Base-by-base conservation (phyloP, 495 filamentous ascomycete genomes). In the Penicillium cosmopolitanum region DNA sequence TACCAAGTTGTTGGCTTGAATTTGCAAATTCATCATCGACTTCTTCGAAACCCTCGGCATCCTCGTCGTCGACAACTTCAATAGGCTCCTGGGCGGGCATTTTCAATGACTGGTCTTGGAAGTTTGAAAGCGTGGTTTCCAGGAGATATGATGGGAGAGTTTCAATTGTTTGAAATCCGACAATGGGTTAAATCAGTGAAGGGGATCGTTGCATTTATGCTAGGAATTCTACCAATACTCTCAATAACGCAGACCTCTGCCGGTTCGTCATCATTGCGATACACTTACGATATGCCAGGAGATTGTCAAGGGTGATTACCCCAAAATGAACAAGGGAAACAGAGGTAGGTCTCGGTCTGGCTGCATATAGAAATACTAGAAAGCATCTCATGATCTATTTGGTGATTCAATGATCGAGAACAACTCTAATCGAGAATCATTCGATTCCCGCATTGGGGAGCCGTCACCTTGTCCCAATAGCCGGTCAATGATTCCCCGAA, bases 231-330 rank as follows among this genome's bases (percentile, higher is more conserved):
- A 1, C 8, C 2, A 0, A 31, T 31, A 7, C 28, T 19, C 50
- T 52, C n/a, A 1, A 35, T 19, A n/a, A 38, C 48, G 13, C 40
- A 8, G 42, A 11, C 1, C 40, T 57, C 51, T 31, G 34, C 55
- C 55, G 12, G 46, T 4, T 47, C 55, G 55, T 57, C 55, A 57
- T 51, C 1, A 13, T 42, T 51, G 51, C 55, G 55, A 21, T 38
- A 57, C 23, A 28, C 15, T 51, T 50, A 43, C 55, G 46, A 35
- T 33, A 16, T 31, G 35, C 34, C 8, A 8, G 10, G 18, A 12
- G 9, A 48, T 25, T 28, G 6, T 28, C 8, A 23, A 48, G 10
- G 12, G 10, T 38, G 8, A 7, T 31, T 8, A 4, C 28, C 8
- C 5, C 28, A 31, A 31, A 6, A 31, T 31, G 4, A 8, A 31